Evolutionary conservation across 2,329 filamentous ascomycete species (phyloP).

Genomic region (Calonectria hawksworthii): DNA sequence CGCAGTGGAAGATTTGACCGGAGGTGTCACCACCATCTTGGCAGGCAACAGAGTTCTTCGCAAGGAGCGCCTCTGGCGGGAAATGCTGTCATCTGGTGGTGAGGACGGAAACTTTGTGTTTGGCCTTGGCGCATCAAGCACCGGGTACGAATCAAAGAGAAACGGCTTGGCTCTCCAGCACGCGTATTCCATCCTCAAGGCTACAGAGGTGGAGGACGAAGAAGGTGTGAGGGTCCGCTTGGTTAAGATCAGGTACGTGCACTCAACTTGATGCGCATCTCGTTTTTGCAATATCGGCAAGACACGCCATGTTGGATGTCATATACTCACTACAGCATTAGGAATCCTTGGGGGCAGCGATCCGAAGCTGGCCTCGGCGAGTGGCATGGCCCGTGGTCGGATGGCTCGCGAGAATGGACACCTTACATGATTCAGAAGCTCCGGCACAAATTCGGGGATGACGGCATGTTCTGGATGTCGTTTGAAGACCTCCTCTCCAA

Average conservation of each 20-base stretch:
- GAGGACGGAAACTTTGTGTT: constrained; percentile 79
- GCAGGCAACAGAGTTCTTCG: constrained; percentile 71
- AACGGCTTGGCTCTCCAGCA: constrained; percentile 61
- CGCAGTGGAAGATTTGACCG: constrained; percentile 64
- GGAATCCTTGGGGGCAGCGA: constrained; percentile 80
- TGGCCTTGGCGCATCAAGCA: constrained; percentile 54
- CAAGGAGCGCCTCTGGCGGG: constrained; percentile 79
- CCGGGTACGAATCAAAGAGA: constrained; percentile 41
- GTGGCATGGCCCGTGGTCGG: constrained; percentile 81
- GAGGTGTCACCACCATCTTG: constrained; percentile 70
- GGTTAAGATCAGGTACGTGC: constrained; percentile 59
- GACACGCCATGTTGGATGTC: neutral
- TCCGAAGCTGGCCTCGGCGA: constrained; percentile 60
- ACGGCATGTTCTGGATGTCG: constrained; percentile 68
- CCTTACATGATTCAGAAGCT: constrained; percentile 78
- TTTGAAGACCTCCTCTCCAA: constrained; percentile 60
- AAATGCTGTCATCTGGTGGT: constrained; percentile 75
- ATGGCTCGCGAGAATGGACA: constrained; percentile 82
- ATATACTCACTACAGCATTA: constrained; percentile 43
- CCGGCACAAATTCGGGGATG: constrained; percentile 76
- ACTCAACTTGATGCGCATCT: neutral
- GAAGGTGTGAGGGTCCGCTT: constrained; percentile 56
- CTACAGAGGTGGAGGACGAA: constrained; percentile 59
- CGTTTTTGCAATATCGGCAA: neutral
- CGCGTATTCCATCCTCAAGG: constrained; percentile 66